Percentiles rank a stretch among this genome's conserved stretches.
These are phyloP conservation scores for Aspergillus avenaceus DNA, from an alignment of 495 filamentous ascomycete species.

Conservation along the genomic window DNA sequence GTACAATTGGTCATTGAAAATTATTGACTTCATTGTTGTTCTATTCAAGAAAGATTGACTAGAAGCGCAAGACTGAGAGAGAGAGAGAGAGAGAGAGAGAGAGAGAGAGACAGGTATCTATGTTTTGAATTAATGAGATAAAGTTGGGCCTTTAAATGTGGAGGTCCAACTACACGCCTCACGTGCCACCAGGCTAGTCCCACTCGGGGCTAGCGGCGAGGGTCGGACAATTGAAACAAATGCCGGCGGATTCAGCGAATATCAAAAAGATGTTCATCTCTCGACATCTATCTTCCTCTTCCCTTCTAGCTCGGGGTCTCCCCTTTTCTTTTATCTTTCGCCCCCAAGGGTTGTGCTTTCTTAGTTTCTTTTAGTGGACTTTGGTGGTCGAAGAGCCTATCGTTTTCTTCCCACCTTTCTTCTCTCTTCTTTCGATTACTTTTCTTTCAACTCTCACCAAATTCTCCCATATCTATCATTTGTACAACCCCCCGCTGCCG, in stretches of 20 bases:
- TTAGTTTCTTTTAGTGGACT: neutral
- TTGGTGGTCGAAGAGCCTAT: neutral
- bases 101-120: no score
- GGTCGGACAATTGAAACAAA: slow-evolving; percentile 4
- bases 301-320: slow-evolving; percentile 9
- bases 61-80: no score
- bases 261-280: slow-evolving; percentile 15
- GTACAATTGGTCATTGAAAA: neutral
- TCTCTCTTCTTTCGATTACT: slow-evolving; percentile 7
- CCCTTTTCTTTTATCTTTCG: neutral
- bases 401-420: neutral
- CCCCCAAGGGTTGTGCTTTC: neutral
- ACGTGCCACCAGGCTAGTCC: slow-evolving; percentile 14
- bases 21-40: neutral
- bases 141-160: neutral
- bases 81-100: no score
- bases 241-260: slow-evolving; percentile 13
- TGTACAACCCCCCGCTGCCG: slow-evolving; percentile 20
- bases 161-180: slow-evolving; percentile 8
- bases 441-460: slow-evolving; percentile 6
- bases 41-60: no score
- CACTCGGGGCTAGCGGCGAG: neutral
- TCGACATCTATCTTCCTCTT: slow-evolving; percentile 4
- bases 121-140: no score
- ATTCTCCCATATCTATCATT: slow-evolving; percentile 1